Evolutionary conservation across 2,329 filamentous ascomycete genomes (phyloP), one percentile per base, ranked within the genome.

Genomic region (Balansia obtecta): DNA sequence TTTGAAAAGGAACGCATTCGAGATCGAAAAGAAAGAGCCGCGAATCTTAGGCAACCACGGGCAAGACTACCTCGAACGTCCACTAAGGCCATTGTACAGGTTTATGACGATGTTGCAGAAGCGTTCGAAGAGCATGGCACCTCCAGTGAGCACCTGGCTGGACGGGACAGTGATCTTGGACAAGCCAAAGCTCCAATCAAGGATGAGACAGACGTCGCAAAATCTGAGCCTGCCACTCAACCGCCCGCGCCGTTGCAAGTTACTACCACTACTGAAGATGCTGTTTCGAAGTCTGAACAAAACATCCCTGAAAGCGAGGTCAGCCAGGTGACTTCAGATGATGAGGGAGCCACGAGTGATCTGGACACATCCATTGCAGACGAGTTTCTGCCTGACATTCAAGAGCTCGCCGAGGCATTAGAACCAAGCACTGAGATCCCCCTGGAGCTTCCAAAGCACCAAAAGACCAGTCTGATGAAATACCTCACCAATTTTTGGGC

Each of bases 401-500:
- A 79, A 57, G 79, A 82, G 50, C 73, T 84, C 48, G 78, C 79
- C 2, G 77, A 80, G 45, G 77, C 77, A 53, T 72, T 82, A 54
- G 83, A 81, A 56, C 75, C 75, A 4, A 79, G 71, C 58, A 71
- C 73, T 1, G 80, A 82, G 48, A 75, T 82, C 22, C 75, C 77
- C 0, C 68, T 86, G 10, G 88, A 95, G 58, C 75, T 98, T 12
- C 88, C 89, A 1, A 95, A 88, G 61, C 88, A 97, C 61, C 88
- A 96, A 62, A 93, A 91, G 65, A 90, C 83, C 51, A 96, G 89
- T 44, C 72, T 97, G 56, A 85, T 98, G 80, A 95, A 94, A 63
- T 89, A 96, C 71, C 75, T 98, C 44, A 93, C 89, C 15, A 96
- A 91, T 60, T 98, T 98, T 66, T 98, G 93, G 93, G 94, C 93